A percentile compares a stretch with the other conserved stretches of the same genome.
Evolutionary conservation across 225 moss, liverwort and hornwort genomes (phyloP).

Genomic region (Polytrichum formosum): DNA sequence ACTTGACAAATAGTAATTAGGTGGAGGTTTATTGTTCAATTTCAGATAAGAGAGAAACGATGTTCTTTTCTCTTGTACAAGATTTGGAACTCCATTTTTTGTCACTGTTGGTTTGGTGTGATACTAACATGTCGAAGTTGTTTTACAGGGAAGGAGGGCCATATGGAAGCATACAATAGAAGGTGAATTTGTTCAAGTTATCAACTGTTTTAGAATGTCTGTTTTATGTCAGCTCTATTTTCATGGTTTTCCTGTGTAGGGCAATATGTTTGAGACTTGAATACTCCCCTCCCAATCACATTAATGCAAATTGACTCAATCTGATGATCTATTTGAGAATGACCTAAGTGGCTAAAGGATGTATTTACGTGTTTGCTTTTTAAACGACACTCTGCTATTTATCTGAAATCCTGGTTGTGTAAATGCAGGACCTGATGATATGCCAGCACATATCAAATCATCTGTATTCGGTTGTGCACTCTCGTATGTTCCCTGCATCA

Average conservation of each 20-base stretch:
- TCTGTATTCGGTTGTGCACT: slow-evolving; percentile 88
- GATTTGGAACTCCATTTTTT: background rate
- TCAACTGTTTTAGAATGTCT: no score
- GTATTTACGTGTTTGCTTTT: background rate
- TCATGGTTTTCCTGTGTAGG: no score
- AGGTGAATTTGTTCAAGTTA: slow-evolving; percentile 36
- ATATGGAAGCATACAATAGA: slow-evolving; percentile 95
- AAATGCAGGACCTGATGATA: slow-evolving; percentile 84
- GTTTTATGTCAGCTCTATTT: no score
- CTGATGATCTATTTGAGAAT: background rate
- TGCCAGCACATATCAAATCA: slow-evolving; percentile 97
- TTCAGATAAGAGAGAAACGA: background rate
- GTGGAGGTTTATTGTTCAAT: background rate
- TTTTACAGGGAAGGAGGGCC: slow-evolving; percentile 75
- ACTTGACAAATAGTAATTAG: no score
- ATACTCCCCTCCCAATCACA: background rate
- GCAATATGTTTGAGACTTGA: no score
- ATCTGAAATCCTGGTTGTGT: slow-evolving; percentile 4
- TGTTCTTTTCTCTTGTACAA: background rate
- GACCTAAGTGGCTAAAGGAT: slow-evolving; percentile 8
- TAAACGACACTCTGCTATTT: background rate
- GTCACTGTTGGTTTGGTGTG: slow-evolving; percentile 9
- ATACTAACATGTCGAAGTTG: slow-evolving; percentile 7
- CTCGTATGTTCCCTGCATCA: slow-evolving; percentile 53
- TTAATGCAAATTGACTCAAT: background rate